These are phyloP conservation scores for Eremochloa ophiuroides DNA, from an alignment of 176 grass and related monocot species.

Conservation along the genomic window DNA sequence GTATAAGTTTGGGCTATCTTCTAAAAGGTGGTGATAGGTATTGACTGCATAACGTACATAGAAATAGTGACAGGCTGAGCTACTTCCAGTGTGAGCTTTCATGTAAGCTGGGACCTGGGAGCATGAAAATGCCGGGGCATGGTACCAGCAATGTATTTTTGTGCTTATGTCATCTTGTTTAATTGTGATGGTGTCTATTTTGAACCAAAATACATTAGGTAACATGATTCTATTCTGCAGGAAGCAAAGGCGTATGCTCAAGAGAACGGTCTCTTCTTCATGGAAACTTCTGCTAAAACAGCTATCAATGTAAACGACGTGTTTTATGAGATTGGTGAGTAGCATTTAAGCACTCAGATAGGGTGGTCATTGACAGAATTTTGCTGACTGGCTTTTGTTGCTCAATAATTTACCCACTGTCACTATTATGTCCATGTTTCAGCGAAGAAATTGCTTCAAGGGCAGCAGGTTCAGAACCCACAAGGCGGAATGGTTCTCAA, in stretches of 20 bases:
- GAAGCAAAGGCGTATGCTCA: slow-evolving; percentile 83
- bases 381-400: not conserved
- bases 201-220: not conserved
- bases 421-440: slow-evolving; percentile 22
- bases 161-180: not conserved
- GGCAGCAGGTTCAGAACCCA: slow-evolving; percentile 46
- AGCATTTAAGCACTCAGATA: not conserved
- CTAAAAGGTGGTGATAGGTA: not conserved
- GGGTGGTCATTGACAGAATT: not conserved
- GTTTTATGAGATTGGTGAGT: slow-evolving; percentile 88
- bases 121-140: not conserved
- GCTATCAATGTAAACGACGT: slow-evolving; percentile 86
- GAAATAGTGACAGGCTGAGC: not conserved
- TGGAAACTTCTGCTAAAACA: slow-evolving; percentile 96
- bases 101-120: not conserved
- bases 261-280: slow-evolving; percentile 81
- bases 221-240: slow-evolving; percentile 35
- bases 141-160: not conserved
- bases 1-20: not conserved
- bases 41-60: not conserved
- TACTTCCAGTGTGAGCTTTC: not conserved
- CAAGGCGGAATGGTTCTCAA: slow-evolving; percentile 70
- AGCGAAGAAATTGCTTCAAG: slow-evolving; percentile 80
- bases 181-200: not conserved
- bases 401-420: not conserved